Percentiles rank a stretch among this genome's conserved stretches.
Conservation (phyloP, 441 rosid species). For the Populus hybrid region DNA sequence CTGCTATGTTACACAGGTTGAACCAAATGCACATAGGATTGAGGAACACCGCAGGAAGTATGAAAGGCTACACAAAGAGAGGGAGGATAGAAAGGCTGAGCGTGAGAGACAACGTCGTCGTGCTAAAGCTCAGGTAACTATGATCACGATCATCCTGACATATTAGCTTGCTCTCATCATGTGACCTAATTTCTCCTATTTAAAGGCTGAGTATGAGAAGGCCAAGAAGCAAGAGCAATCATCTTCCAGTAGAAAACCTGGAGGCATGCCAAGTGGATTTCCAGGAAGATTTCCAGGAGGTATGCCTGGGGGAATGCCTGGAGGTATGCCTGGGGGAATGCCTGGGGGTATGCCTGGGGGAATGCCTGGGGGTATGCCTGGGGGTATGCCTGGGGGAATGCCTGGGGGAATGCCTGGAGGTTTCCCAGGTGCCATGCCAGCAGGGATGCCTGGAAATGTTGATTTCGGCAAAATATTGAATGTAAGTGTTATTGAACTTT, state of each 20-base stretch:
- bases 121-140: conserved; percentile 83
- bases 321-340: conserved; percentile 60
- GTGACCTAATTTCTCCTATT: conserved; percentile 9
- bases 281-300: conserved; percentile 60
- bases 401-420: conserved; percentile 51
- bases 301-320: conserved; percentile 29
- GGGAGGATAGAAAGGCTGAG: conserved; percentile 74
- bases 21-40: conserved; percentile 83
- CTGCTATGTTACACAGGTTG: conserved; percentile 56
- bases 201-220: conserved; percentile 89
- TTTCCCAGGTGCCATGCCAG: conserved; percentile 60
- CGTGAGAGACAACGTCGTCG: conserved; percentile 71
- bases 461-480: conserved; percentile 85
- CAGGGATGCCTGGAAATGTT: conserved; percentile 80
- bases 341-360: conserved; percentile 40
- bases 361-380: conserved; percentile 38
- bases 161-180: conserved; percentile 1
- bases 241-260: conserved; percentile 65
- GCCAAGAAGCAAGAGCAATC: conserved; percentile 90
- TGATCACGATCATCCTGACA: neutral
- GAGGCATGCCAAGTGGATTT: conserved; percentile 49
- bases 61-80: conserved; percentile 76
- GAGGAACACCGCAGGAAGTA: conserved; percentile 96
- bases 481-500: conserved; percentile 38
- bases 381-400: conserved; percentile 44